Conservation (phyloP, 2,329 filamentous ascomycete genomes). For the Neofusicoccum kwambonambiense region DNA sequence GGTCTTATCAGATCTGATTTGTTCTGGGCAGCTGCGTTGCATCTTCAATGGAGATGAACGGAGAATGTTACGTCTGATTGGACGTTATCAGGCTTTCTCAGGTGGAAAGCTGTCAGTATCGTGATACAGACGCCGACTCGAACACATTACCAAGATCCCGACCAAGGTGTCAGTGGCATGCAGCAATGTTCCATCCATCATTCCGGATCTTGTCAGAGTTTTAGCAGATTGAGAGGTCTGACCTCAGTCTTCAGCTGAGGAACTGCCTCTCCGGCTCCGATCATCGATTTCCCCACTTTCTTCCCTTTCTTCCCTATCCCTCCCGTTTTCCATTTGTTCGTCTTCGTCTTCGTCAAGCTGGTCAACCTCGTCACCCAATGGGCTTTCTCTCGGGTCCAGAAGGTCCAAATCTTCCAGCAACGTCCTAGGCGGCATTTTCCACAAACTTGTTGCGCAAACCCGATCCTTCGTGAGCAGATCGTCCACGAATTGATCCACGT, state of each 20-base stretch:
- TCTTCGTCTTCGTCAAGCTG: conserved; percentile 64
- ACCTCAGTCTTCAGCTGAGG: background rate
- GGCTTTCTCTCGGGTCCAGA: conserved; percentile 80
- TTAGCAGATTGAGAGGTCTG: too few relatives aligned
- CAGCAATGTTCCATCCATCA: too few relatives aligned
- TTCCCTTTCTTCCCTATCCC: background rate
- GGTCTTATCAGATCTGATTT: too few relatives aligned
- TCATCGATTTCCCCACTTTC: conserved; percentile 1
- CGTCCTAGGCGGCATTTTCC: conserved; percentile 82
- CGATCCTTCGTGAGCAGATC: conserved; percentile 85
- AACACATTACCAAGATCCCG: too few relatives aligned
- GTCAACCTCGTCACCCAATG: conserved; percentile 73
- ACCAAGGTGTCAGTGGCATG: too few relatives aligned
- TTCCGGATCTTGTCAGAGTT: too few relatives aligned
- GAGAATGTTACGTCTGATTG: too few relatives aligned
- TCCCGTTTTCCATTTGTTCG: conserved; percentile 14
- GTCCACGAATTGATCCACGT: conserved; percentile 90
- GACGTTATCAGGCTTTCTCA: too few relatives aligned
- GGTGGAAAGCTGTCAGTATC: too few relatives aligned
- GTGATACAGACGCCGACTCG: too few relatives aligned
- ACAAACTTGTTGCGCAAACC: conserved; percentile 86
- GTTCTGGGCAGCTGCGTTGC: too few relatives aligned
- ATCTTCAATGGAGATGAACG: too few relatives aligned
- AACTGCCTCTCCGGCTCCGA: background rate
- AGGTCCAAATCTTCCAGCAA: conserved; percentile 85